A percentile compares a stretch with the other conserved stretches of the same genome.
Evolutionary conservation across 768 basidiomycete genomes (phyloP).

Genomic region (Tulasnella sp.): DNA sequence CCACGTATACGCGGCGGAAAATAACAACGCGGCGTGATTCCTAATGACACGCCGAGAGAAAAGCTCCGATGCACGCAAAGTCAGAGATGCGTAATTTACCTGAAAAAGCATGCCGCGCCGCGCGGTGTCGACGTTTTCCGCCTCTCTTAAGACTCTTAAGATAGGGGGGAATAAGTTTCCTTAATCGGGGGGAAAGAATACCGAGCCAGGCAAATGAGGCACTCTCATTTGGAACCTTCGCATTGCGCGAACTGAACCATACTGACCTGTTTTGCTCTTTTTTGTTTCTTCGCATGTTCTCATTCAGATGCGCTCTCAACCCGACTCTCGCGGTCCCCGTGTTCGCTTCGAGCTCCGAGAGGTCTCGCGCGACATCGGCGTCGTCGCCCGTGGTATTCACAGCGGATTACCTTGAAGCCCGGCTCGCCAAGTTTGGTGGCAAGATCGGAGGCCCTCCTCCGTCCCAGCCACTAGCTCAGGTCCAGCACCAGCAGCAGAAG

Average conservation of each 20-base stretch:
- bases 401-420: slow-evolving; percentile 8
- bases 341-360: background rate
- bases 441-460: background rate
- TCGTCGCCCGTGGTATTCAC: slow-evolving; percentile 5
- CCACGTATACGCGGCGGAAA: background rate
- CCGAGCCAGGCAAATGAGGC: background rate
- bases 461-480: background rate
- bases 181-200: background rate
- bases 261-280: background rate
- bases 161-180: background rate
- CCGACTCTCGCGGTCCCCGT: background rate
- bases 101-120: background rate
- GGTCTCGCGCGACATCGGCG: background rate
- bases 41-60: background rate
- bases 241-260: background rate
- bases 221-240: background rate
- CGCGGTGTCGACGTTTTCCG: no score
- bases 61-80: background rate
- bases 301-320: background rate
- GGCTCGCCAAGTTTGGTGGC: background rate
- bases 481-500: background rate
- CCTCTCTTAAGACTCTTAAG: background rate
- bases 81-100: background rate
- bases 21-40: background rate
- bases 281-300: background rate